Base-by-base conservation (phyloP, 1,139 yeast genomes). In the Blastobotrys apis region DNA sequence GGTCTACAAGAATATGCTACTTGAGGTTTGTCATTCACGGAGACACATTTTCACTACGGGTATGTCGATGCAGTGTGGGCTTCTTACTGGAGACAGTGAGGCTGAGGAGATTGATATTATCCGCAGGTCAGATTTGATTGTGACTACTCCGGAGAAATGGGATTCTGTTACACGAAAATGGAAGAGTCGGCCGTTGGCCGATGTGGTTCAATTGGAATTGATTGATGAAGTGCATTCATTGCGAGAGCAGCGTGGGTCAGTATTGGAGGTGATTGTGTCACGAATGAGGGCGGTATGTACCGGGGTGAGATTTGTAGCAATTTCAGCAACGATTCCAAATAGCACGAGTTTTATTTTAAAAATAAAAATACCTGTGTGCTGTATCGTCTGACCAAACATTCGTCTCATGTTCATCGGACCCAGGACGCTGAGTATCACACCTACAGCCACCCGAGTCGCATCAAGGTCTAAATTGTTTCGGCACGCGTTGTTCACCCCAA, bases 121-220 rank as follows among this genome's bases (percentile, higher is more conserved):
- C 19, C 35, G 19, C 12, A 30, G 31, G 16, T 37, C 41, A 3
- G 19, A 30, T 9, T n/a, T 39, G 13, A 8, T 39, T 3, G 33
- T 39, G 5, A 33, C 43, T 2, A 39, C 43, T 5, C 43, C 43
- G 6, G 43, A 39, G 19, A 39, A 39, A 26, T 33, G 37, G 37
- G 43, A 39, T 19, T 23, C 37, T 5, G n/a, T 33, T 9, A 39
- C 37, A 4, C 37, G 43, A 2, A 39, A 33, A 23, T 32, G 33
- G 43, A 33, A 33, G 19, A 20, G 21, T 20, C 31, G 37, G 17
- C 19, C 37, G n/a, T 20, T 39, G 21, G 37, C 37, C 6, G 37
- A 19, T 8, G 19, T 33, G 3, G 32, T 32, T n/a, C 31, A 33
- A 17, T 26, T 32, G 25, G 33, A 33, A 19, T 23, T 33, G 25